Evolutionary conservation across 257 asterid genomes (phyloP).

Genomic region (Salvia splendens): DNA sequence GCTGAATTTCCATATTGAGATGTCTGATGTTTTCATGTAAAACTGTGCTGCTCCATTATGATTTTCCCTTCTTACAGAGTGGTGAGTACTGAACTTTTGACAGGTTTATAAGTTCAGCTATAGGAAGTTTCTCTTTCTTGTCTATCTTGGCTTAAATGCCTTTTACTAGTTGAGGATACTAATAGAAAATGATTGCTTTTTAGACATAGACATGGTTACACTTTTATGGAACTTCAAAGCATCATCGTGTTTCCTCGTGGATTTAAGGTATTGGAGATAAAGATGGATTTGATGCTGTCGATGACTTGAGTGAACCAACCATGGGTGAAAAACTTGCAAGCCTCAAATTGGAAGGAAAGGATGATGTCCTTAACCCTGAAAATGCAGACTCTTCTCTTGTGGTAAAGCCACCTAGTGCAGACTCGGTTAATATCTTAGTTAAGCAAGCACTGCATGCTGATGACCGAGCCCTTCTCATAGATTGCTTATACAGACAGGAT

Average conservation of each 20-base stretch:
- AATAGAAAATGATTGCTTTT: background rate
- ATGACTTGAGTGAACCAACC: slow-evolving; percentile 78
- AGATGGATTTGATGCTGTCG: slow-evolving; percentile 43
- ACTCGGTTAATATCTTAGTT: slow-evolving; percentile 78
- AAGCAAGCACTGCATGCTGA: slow-evolving; percentile 89
- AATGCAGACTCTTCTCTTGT: slow-evolving; percentile 32
- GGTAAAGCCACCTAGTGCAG: slow-evolving; percentile 85
- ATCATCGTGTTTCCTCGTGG: slow-evolving; percentile 28
- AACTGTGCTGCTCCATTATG: background rate
- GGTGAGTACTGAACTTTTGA: background rate
- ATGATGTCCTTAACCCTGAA: slow-evolving; percentile 37
- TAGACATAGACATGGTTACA: background rate
- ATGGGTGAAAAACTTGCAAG: slow-evolving; percentile 87
- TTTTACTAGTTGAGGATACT: background rate
- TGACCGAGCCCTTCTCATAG: slow-evolving; percentile 76
- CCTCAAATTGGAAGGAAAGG: slow-evolving; percentile 53
- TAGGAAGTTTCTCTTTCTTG: background rate
- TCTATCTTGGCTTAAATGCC: no score
- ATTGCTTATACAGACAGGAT: slow-evolving; percentile 86
- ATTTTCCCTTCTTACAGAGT: slow-evolving; percentile 3
- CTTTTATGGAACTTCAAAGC: background rate
- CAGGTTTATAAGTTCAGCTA: background rate
- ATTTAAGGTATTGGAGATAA: slow-evolving; percentile 52
- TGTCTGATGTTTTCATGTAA: background rate
- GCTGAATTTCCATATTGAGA: background rate